Percentiles rank a stretch among this genome's conserved stretches.
phyloP scores from a whole-genome alignment of 2,329 filamentous ascomycete species.

The Domatiomyces globalis region DNA sequence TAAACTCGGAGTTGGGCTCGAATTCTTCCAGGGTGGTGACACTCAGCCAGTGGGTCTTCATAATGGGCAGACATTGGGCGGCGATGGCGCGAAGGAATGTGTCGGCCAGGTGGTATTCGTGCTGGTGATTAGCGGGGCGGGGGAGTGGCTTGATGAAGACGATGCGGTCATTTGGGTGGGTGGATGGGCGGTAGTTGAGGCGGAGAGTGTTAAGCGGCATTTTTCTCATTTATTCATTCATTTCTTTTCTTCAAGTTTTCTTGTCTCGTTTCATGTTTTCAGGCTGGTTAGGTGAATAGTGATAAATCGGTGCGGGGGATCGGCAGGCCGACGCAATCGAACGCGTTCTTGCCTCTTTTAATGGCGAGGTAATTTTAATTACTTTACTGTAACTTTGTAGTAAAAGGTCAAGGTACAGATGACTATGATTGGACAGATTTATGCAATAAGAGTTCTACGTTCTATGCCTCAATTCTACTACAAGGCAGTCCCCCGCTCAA shows the following conservation, averaged over 20 bases:
- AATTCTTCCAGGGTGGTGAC: conserved; percentile 67
- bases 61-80: conserved; percentile 64
- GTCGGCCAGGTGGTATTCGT: conserved; percentile 47
- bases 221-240: no score
- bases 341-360: no score
- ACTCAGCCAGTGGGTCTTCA: conserved; percentile 50
- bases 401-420: neutral
- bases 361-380: neutral
- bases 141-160: conserved; percentile 72
- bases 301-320: no score
- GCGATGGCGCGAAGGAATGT: conserved; percentile 64
- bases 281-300: neutral
- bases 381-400: neutral
- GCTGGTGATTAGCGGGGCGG: conserved; percentile 31
- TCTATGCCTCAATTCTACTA: conserved; percentile 25
- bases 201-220: conserved; percentile 72
- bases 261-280: neutral
- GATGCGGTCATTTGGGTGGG: conserved; percentile 34
- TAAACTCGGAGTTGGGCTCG: conserved; percentile 66
- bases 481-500: conserved; percentile 94
- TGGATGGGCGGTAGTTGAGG: conserved; percentile 41
- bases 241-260: no score
- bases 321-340: no score
- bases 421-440: neutral
- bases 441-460: neutral